Conservation (phyloP, 2,329 filamentous ascomycete genomes). For the Ilyonectria mors-panacis region DNA sequence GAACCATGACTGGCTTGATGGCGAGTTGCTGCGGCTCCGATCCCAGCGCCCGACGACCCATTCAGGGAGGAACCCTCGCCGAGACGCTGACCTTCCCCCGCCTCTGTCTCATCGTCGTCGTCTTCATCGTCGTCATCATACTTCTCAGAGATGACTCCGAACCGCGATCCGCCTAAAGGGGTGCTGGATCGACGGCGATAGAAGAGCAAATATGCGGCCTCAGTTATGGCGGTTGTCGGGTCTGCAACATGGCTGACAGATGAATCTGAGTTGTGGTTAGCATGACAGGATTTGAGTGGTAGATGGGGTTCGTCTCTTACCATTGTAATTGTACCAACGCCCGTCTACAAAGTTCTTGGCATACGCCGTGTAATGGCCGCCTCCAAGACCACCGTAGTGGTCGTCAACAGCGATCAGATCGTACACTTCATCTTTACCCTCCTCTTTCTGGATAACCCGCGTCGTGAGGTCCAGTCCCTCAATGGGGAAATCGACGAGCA, state of each 20-base stretch:
- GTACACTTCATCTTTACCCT: conserved; percentile 87
- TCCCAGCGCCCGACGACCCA: conserved; percentile 93
- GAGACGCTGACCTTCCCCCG: conserved; percentile 91
- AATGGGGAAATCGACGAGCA: conserved; percentile 91
- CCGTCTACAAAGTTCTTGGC: conserved; percentile 92
- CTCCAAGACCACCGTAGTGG: conserved; percentile 92
- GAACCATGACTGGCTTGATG: conserved; percentile 72
- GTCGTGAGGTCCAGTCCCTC: conserved; percentile 87
- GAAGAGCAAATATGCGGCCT: conserved; percentile 92
- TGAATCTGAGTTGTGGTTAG: conserved; percentile 76
- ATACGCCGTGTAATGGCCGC: conserved; percentile 96
- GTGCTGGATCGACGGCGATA: conserved; percentile 86
- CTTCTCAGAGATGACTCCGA: conserved; percentile 78
- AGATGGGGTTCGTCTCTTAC: conserved; percentile 64
- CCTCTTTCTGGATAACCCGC: conserved; percentile 84
- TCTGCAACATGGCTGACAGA: conserved; percentile 75
- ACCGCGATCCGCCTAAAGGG: conserved; percentile 84
- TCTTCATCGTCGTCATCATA: conserved; percentile 66
- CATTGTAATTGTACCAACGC: conserved; percentile 97
- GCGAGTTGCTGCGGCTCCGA: conserved; percentile 82
- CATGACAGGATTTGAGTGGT: conserved; percentile 1
- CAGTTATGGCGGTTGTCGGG: conserved; percentile 75
- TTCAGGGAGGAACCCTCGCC: conserved; percentile 84
- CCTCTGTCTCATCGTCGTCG: conserved; percentile 61
- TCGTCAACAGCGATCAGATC: conserved; percentile 97